phyloP scores from a whole-genome alignment of 208 protist genomes.

The Tritrichomonas foetus region DNA sequence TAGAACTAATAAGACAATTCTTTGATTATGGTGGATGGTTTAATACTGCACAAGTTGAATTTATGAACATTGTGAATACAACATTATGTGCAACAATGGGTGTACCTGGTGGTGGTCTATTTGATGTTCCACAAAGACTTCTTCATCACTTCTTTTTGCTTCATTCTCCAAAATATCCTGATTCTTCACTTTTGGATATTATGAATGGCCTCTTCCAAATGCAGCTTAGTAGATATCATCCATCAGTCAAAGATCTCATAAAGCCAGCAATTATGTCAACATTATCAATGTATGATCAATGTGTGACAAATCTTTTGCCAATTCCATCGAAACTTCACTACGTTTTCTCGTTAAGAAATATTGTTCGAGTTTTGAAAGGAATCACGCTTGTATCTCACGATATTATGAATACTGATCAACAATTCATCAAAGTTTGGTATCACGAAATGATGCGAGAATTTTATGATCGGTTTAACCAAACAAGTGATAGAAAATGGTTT shows the following conservation, averaged over 20 bases:
- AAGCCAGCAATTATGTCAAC: slow-evolving; percentile 42
- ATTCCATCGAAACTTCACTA: slow-evolving; percentile 92
- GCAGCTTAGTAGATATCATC: neutral
- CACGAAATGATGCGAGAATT: slow-evolving; percentile 90
- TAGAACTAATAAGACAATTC: slow-evolving; percentile 91
- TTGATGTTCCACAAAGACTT: slow-evolving; percentile 85
- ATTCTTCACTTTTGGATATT: slow-evolving; percentile 54
- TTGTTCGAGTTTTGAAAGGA: slow-evolving; percentile 74
- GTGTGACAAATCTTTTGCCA: slow-evolving; percentile 70
- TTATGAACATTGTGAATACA: slow-evolving; percentile 78
- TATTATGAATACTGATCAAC: slow-evolving; percentile 51
- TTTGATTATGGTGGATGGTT: slow-evolving; percentile 90
- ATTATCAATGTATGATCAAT: slow-evolving; percentile 53
- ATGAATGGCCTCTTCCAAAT: slow-evolving; percentile 59
- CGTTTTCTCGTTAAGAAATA: slow-evolving; percentile 92
- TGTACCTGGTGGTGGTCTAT: slow-evolving; percentile 74
- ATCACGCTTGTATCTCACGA: slow-evolving; percentile 38
- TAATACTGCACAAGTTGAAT: slow-evolving; percentile 82
- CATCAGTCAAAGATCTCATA: slow-evolving; percentile 27
- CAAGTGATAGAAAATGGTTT: slow-evolving; percentile 77
- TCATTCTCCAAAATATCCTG: neutral
- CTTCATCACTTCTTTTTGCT: slow-evolving; percentile 89
- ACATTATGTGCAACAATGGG: slow-evolving; percentile 55
- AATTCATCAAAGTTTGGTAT: slow-evolving; percentile 71
- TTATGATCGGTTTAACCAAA: slow-evolving; percentile 83